Base-by-base conservation (phyloP, 2,329 filamentous ascomycete species). In the Scortechinia acanthostroma region DNA sequence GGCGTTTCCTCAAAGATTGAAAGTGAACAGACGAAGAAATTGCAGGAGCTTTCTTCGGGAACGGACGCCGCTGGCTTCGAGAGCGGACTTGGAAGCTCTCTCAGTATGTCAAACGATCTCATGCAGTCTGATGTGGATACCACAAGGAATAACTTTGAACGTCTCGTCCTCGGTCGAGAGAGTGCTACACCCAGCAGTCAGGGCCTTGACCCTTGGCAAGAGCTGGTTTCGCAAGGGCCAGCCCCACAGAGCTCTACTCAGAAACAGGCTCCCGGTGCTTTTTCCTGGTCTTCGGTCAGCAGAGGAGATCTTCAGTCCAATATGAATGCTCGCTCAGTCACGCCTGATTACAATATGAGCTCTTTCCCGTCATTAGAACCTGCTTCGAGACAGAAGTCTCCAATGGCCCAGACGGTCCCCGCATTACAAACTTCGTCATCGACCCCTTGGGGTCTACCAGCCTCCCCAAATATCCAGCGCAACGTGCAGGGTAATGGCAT, bases 11-110 rank as follows among this genome's bases (percentile, higher is more conserved):
- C 74, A 16, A 81, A 83, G 46, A 87, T 98, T 23, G 91, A 98
- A 59, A 79, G 85, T 16, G 93, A 97, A 58, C 93, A 97, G 55
- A 86, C 77, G 4, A 83, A 81, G 56, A 97, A 96, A 58, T 69
- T 98, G 3, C 87, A 91, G 58, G 91, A 96, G 55, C 73, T 97
- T 4, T 80, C 80, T 0, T 79, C 83, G 1, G 73, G 67, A 5
- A 70, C 74, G 21, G 74, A 73, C 40, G 72, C 74, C 19, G 58
- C 68, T n/a, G 62, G 68, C 10, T 63, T 68, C 2, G 69, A 68
- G 2, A 65, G 73, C 3, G 77, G 65, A 52, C 81, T 85, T 42
- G 83, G 88, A 6, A 19, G 35, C 17, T 19, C 17, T 6, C n/a
- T n/a, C n/a, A 6, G 10, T 19, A 6, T 19, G 35, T 6, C 35